phyloP scores from a whole-genome alignment of 1,284 basidiomycete genomes.

The Ustilago tritici region DNA sequence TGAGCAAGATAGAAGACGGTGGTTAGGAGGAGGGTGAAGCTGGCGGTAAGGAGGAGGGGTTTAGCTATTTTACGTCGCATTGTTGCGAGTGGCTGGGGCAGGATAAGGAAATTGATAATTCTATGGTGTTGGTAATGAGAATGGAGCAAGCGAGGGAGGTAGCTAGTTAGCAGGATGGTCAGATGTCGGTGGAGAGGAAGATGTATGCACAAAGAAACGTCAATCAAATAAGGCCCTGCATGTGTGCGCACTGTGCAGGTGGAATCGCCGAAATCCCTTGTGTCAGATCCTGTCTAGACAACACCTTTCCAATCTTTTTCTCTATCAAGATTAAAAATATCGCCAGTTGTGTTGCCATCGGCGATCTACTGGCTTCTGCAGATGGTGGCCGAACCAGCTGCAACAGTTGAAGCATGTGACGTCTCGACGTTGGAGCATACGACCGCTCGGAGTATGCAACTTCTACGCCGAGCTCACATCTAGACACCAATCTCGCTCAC shows the following conservation, averaged over 20 bases:
- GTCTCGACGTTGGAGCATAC: too few species aligned
- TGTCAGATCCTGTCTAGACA: neutral
- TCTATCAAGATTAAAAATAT: neutral
- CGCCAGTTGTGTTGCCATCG: neutral
- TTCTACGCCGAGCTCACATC: too few species aligned
- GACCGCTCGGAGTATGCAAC: too few species aligned
- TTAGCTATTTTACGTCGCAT: conserved; percentile 42
- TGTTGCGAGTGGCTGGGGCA: neutral
- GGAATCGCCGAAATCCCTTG: neutral
- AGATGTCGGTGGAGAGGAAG: neutral
- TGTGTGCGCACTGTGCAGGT: neutral
- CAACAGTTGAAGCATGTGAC: too few species aligned
- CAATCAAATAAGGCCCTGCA: neutral
- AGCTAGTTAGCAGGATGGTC: neutral
- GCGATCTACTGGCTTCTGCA: conserved; percentile 1
- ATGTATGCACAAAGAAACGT: neutral
- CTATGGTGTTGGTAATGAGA: neutral
- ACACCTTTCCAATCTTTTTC: neutral
- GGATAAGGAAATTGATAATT: too few species aligned
- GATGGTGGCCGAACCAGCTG: neutral
- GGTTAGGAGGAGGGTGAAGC: conserved; percentile 45
- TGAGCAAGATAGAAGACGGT: conserved; percentile 49
- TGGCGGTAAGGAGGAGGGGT: conserved; percentile 33
- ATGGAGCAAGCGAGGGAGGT: neutral
- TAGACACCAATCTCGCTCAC: too few species aligned